Base-by-base conservation (phyloP, 2,329 filamentous ascomycete species). In the Chrysoporthe austroafricana region DNA sequence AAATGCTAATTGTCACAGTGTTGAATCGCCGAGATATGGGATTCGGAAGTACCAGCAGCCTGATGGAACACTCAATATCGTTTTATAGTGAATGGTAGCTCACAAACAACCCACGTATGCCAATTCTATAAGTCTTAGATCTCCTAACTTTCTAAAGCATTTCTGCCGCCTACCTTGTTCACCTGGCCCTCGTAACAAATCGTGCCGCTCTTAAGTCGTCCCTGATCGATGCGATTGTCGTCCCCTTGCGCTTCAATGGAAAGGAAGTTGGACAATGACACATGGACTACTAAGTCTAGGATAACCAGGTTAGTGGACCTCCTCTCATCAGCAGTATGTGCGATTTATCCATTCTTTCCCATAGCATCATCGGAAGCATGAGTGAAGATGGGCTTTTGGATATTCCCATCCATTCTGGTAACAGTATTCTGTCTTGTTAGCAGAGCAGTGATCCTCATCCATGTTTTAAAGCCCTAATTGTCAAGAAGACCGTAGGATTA, bases 381-480 rank as follows among this genome's bases (percentile, higher is more conserved):
- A 6, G 83, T 76, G 57, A 83, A 83, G 0, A 79, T 76, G 0
- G 81, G 80, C 57, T 83, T 81, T 70, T 82, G 80, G 21, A 81
- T 77, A 7, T 77, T 75, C n/a, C 75, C 76, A 11, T 74, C 77
- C 36, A 43, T 42, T 4, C 69, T 62, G 1, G 75, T 77, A 1
- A 77, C 79, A 26, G 75, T 77, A 70, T 73, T 79, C 62, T 3
- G 61, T 66, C 54, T 66, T 42, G 1, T 48, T 63, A 0, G 42
- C 68, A 11, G 66, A 62, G 13, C 67, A 66, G 11, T 61, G n/a
- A 14, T 69, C 54, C 64, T 69, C 65, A 1, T 62, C 65, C 4
- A 71, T 39, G 36, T 9, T 39, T 5, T 5, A 2, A 39, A 39
- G 36, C 9, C 9, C 64, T 26, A 26, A 2, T 64, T 65, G 14